Conservation (phyloP, 2,329 filamentous ascomycete species). For the Cladophialophora psammophila region DNA sequence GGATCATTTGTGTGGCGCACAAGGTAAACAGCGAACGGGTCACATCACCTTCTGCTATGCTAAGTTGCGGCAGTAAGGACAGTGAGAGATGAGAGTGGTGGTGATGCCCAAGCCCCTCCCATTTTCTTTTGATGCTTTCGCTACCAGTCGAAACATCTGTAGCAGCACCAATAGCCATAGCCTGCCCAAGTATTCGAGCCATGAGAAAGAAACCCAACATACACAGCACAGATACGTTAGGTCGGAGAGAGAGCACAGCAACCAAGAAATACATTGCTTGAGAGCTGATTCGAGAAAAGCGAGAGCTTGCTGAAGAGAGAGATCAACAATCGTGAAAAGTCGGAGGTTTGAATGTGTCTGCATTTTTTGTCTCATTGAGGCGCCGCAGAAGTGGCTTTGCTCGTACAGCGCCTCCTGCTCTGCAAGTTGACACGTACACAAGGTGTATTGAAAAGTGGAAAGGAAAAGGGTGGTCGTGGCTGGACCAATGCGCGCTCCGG, state of each 20-base stretch:
- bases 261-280: slow-evolving; percentile 12
- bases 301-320: slow-evolving; percentile 37
- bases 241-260: slow-evolving; percentile 15
- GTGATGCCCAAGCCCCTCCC: neutral
- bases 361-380: slow-evolving; percentile 14
- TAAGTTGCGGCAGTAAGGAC: neutral
- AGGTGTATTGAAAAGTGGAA: neutral
- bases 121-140: neutral
- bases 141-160: neutral
- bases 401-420: neutral
- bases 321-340: slow-evolving; percentile 33
- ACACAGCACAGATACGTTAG: slow-evolving; percentile 4
- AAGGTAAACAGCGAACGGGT: neutral
- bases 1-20: neutral
- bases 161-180: neutral
- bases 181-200: slow-evolving; percentile 3
- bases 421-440: neutral
- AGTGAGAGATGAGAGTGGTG: neutral
- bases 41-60: neutral
- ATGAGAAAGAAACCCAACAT: neutral
- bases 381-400: neutral
- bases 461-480: slow-evolving; percentile 10
- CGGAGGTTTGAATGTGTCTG: slow-evolving; percentile 15
- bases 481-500: slow-evolving; percentile 11
- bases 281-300: slow-evolving; percentile 22